These are phyloP conservation scores for Pseudogymnoascus pannorum DNA, from an alignment of 2,329 filamentous ascomycete species.

Conservation along the genomic window DNA sequence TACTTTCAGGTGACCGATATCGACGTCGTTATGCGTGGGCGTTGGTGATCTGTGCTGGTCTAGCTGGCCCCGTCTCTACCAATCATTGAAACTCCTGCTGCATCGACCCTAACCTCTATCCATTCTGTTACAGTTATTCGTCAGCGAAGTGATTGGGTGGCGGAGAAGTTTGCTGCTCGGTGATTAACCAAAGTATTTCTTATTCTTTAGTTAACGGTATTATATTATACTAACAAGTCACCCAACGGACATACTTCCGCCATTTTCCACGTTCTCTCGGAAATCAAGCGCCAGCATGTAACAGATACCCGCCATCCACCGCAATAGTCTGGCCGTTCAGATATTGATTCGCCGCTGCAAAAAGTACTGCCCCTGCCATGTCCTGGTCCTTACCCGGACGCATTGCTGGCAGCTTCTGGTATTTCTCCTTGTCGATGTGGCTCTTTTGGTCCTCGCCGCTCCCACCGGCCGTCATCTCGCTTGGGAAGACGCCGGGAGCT, in stretches of 20 bases:
- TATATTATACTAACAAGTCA: too few relatives aligned
- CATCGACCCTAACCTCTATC: too few relatives aligned
- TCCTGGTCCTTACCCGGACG: slow-evolving; percentile 51
- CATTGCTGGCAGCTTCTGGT: slow-evolving; percentile 41
- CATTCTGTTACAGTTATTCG: too few relatives aligned
- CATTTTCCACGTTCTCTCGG: not conserved
- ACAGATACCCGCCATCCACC: slow-evolving; percentile 47
- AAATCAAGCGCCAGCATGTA: slow-evolving; percentile 28
- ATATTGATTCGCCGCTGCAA: slow-evolving; percentile 38
- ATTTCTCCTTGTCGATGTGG: slow-evolving; percentile 44
- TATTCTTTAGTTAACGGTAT: too few relatives aligned
- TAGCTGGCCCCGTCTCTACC: too few relatives aligned
- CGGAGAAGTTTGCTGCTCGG: too few relatives aligned
- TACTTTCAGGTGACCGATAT: too few relatives aligned
- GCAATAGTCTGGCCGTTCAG: slow-evolving; percentile 35
- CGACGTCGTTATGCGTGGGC: too few relatives aligned
- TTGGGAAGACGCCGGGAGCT: slow-evolving; percentile 49
- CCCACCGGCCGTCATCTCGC: slow-evolving; percentile 47
- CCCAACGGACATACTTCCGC: not conserved
- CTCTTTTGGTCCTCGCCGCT: slow-evolving; percentile 46
- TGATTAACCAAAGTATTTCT: too few relatives aligned
- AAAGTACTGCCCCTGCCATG: slow-evolving; percentile 51
- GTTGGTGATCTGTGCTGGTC: too few relatives aligned
- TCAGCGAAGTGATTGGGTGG: too few relatives aligned
- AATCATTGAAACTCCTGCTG: too few relatives aligned